Conservation (phyloP, 352 stramenopile genomes). For the Phytophthora colocasiae region DNA sequence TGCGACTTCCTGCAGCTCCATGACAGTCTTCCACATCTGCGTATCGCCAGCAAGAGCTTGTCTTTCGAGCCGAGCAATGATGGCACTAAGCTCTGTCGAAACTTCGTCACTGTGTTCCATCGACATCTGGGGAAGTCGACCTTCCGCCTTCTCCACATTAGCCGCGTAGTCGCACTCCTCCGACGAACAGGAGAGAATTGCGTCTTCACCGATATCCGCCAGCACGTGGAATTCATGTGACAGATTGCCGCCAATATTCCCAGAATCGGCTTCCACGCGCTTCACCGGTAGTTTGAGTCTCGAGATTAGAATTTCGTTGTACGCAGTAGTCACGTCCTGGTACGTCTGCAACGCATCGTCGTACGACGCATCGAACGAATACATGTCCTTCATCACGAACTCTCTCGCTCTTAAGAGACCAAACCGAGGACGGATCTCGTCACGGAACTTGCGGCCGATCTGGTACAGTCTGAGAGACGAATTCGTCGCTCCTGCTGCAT, state of each 20-base stretch:
- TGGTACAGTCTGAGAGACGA: conserved; percentile 85
- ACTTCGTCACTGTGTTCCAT: conserved; percentile 10
- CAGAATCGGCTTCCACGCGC: conserved; percentile 87
- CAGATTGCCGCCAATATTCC: conserved; percentile 88
- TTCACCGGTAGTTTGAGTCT: conserved; percentile 75
- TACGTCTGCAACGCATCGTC: conserved; percentile 75
- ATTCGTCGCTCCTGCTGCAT: conserved; percentile 33
- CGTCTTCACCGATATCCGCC: conserved; percentile 84
- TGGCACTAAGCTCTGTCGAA: conserved; percentile 14
- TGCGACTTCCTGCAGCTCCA: conserved; percentile 37
- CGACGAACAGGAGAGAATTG: conserved; percentile 73
- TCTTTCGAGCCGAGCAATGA: conserved; percentile 34
- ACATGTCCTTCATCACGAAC: conserved; percentile 94
- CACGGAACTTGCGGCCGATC: conserved; percentile 88
- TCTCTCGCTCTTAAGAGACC: conserved; percentile 83
- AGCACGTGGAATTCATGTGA: conserved; percentile 93
- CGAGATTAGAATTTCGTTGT: conserved; percentile 75
- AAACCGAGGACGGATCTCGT: conserved; percentile 90
- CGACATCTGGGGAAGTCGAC: conserved; percentile 29
- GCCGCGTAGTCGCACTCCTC: conserved; percentile 74
- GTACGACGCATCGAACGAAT: conserved; percentile 85
- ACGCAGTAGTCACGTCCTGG: conserved; percentile 77
- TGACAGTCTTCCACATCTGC: conserved; percentile 42
- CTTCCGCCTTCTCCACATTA: conserved; percentile 89
- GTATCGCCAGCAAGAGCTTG: conserved; percentile 18